These are phyloP conservation scores for Spathaspora hagerdaliae DNA, from an alignment of 805 yeast genomes.

Conservation along the genomic window DNA sequence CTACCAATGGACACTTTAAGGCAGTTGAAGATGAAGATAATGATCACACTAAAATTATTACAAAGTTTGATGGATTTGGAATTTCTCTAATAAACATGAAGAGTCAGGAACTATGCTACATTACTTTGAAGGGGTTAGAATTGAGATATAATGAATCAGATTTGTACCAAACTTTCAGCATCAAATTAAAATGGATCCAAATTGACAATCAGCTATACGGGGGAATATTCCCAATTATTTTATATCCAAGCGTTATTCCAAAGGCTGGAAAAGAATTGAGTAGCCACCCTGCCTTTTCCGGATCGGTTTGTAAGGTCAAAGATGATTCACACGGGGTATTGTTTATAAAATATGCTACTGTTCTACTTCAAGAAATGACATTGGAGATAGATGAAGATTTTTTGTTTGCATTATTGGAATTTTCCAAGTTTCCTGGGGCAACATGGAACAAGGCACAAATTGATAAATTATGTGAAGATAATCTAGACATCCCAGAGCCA, in stretches of 20 bases:
- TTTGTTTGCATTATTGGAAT: constrained; percentile 74
- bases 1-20: constrained; percentile 42
- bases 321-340: constrained; percentile 89
- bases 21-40: constrained; percentile 51
- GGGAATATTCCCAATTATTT: constrained; percentile 78
- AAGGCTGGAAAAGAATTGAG: constrained; percentile 79
- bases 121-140: constrained; percentile 80
- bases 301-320: constrained; percentile 75
- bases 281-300: constrained; percentile 87
- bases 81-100: constrained; percentile 73
- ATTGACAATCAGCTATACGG: constrained; percentile 90
- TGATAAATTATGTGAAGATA: constrained; percentile 58
- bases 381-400: constrained; percentile 94
- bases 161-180: constrained; percentile 70
- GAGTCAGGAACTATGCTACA: constrained; percentile 74
- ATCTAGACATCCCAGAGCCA: constrained; percentile 69
- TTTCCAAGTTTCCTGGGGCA: constrained; percentile 77
- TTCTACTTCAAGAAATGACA: constrained; percentile 85
- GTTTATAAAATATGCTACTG: constrained; percentile 87
- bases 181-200: constrained; percentile 91
- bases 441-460: constrained; percentile 52
- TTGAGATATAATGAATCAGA: constrained; percentile 79
- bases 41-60: constrained; percentile 47
- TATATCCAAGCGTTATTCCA: constrained; percentile 89
- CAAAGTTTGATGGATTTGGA: constrained; percentile 82